Base-by-base conservation (phyloP, 257 asterid genomes). In the Verbena officinalis region DNA sequence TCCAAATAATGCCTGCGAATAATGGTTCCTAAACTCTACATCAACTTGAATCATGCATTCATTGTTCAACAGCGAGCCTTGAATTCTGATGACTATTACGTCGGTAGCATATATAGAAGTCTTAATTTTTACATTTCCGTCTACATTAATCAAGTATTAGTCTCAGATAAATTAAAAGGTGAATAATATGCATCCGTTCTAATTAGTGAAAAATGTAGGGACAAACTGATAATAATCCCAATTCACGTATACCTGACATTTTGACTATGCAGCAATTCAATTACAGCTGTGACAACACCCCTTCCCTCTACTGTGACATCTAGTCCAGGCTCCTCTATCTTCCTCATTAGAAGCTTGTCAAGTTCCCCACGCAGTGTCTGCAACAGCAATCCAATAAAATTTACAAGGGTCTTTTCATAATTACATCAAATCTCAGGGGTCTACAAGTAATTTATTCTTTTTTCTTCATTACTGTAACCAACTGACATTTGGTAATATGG, bases 291-390 rank as follows among this genome's bases (percentile, higher is more conserved):
- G 36, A 89, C 98, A 7, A 89, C 95, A 43, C 86, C 85, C 73
- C 76, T 83, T 2, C 98, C 96, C 76, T 91, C 96, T 17, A 61
- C 68, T 1, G 89, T 69, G n/a, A 91, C 57, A 57, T 91, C 96
- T 3, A 86, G 68, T 15, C 84, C 72, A 7, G 98, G 98, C 56
- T 85, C 95, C 61, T 86, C 86, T 14, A 91, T 89, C 84, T 91
- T 91, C 83, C 90, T 89, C 17, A 64, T 78, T 46, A 89, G 77
- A 68, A 91, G 86, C 77, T 77, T 85, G 86, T 91, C 98, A 0
- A 91, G 95, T 78, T 91, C 95, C 62, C 83, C 93, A 0, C 98
- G 88, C 57, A 91, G 76, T 75, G 83, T 89, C 97, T 92, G 93
- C 81, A 75, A 61, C 22, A 39, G 33, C 15, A 5, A 15, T 36